Evolutionary conservation across 2,329 filamentous ascomycete species (phyloP).

Genomic region (Stenocarpella maydis): DNA sequence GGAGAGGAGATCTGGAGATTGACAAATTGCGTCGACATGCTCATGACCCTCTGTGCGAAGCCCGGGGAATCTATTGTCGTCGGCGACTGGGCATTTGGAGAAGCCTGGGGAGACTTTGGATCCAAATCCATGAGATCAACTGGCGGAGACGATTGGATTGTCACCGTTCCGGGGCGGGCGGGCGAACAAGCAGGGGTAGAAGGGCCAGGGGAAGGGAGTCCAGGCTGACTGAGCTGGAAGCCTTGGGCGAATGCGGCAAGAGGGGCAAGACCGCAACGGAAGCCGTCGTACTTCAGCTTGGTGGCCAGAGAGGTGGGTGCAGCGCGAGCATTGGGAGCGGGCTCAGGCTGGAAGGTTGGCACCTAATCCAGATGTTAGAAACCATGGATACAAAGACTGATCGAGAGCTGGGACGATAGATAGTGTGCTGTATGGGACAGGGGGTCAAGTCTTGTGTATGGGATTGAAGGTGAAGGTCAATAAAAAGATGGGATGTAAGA

Average conservation of each 20-base stretch:
- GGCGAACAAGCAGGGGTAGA: too few relatives aligned
- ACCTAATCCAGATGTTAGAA: background rate
- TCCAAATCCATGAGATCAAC: background rate
- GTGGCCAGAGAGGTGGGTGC: background rate
- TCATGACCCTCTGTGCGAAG: background rate
- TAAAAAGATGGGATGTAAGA: background rate
- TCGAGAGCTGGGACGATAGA: background rate
- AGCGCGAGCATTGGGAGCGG: background rate
- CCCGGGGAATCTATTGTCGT: background rate
- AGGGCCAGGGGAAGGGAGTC: too few relatives aligned
- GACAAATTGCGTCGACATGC: background rate
- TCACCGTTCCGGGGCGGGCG: too few relatives aligned
- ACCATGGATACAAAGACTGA: background rate
- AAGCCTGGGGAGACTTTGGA: background rate
- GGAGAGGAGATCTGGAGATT: background rate
- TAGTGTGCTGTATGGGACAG: too few relatives aligned
- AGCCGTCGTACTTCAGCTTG: conserved; percentile 13
- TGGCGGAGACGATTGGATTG: background rate
- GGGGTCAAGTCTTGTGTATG: too few relatives aligned
- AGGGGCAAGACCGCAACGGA: conserved; percentile 1
- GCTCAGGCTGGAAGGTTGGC: background rate
- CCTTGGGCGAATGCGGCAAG: background rate
- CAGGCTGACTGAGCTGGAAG: background rate
- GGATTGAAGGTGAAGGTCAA: too few relatives aligned
- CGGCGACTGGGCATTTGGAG: background rate